Evolutionary conservation across 106 monocot genomes (phyloP).

Genomic region (Allium sativum): DNA sequence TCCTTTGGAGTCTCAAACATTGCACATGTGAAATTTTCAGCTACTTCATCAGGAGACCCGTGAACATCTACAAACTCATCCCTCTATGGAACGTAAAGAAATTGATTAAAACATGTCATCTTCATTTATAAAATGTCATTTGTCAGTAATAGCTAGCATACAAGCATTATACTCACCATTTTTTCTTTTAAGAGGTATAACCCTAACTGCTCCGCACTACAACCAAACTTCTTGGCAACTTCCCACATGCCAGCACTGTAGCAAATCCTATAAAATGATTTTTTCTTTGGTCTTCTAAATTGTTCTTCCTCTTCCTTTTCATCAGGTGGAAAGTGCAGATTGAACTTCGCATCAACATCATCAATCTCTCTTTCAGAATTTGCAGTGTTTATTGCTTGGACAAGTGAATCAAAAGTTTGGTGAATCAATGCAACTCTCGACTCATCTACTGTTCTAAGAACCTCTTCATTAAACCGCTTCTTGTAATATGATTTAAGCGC

Average conservation of each 20-base stretch:
- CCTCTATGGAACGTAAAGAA: slow-evolving; percentile 20
- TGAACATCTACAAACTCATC: slow-evolving; percentile 59
- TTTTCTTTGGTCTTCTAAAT: slow-evolving; percentile 85
- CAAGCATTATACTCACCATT: slow-evolving; percentile 22
- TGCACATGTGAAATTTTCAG: slow-evolving; percentile 81
- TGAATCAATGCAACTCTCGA: slow-evolving; percentile 49
- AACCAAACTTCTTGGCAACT: slow-evolving; percentile 82
- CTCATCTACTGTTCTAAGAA: slow-evolving; percentile 69
- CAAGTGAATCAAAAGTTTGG: slow-evolving; percentile 58
- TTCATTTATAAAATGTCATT: not conserved
- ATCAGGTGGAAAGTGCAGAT: slow-evolving; percentile 91
- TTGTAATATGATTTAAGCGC: slow-evolving; percentile 58
- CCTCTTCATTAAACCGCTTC: slow-evolving; percentile 89
- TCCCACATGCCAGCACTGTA: slow-evolving; percentile 92
- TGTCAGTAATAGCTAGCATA: not conserved
- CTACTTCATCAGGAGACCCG: slow-evolving; percentile 86
- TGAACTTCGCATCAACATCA: slow-evolving; percentile 96
- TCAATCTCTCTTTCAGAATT: slow-evolving; percentile 87
- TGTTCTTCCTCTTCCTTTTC: slow-evolving; percentile 93
- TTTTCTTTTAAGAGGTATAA: slow-evolving; percentile 38
- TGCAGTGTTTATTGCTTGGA: slow-evolving; percentile 57
- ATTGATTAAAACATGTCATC: slow-evolving; percentile 3
- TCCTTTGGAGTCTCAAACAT: slow-evolving; percentile 80
- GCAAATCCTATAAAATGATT: slow-evolving; percentile 76
- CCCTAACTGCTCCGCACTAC: slow-evolving; percentile 77